Evolutionary conservation across 495 filamentous ascomycete species (phyloP).

Genomic region (Rhypophila decipiens): DNA sequence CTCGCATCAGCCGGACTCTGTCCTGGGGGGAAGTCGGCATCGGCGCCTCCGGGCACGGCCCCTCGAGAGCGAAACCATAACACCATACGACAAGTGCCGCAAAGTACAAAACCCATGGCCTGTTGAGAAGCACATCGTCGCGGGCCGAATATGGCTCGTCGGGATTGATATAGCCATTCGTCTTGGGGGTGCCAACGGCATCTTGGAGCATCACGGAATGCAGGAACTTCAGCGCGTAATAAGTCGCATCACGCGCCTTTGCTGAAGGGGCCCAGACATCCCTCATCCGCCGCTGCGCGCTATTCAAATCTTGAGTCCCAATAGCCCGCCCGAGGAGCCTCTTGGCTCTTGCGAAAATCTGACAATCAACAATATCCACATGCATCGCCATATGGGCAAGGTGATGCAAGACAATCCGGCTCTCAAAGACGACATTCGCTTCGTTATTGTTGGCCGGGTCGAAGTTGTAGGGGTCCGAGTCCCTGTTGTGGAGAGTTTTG

Average conservation of each 20-base stretch:
- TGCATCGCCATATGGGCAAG: conserved; percentile 98
- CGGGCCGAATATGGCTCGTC: conserved; percentile 64
- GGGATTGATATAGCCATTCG: conserved; percentile 24
- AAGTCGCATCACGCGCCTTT: conserved; percentile 85
- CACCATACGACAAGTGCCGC: conserved; percentile 89
- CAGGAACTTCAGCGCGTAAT: conserved; percentile 87
- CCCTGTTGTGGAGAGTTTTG: conserved; percentile 53
- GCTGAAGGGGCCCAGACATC: conserved; percentile 88
- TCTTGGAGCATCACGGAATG: conserved; percentile 66
- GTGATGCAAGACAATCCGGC: conserved; percentile 81
- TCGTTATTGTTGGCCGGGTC: conserved; percentile 42
- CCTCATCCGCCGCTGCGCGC: conserved; percentile 78
- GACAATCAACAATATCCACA: conserved; percentile 94
- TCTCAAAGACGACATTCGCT: conserved; percentile 77
- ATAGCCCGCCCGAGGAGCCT: conserved; percentile 82
- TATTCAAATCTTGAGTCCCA: conserved; percentile 69
- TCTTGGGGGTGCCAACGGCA: conserved; percentile 24
- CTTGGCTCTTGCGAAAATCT: conserved; percentile 86
- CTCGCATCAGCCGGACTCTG: conserved; percentile 70
- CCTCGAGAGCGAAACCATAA: conserved; percentile 89
- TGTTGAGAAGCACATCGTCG: conserved; percentile 84
- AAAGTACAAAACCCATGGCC: conserved; percentile 97
- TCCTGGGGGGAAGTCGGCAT: conserved; percentile 52
- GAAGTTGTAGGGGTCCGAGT: conserved; percentile 41
- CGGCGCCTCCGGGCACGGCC: conserved; percentile 49